A percentile compares a stretch with the other conserved stretches of the same genome.
phyloP scores from a whole-genome alignment of 2,329 filamentous ascomycete genomes.

The Colletotrichum orchidophilum region DNA sequence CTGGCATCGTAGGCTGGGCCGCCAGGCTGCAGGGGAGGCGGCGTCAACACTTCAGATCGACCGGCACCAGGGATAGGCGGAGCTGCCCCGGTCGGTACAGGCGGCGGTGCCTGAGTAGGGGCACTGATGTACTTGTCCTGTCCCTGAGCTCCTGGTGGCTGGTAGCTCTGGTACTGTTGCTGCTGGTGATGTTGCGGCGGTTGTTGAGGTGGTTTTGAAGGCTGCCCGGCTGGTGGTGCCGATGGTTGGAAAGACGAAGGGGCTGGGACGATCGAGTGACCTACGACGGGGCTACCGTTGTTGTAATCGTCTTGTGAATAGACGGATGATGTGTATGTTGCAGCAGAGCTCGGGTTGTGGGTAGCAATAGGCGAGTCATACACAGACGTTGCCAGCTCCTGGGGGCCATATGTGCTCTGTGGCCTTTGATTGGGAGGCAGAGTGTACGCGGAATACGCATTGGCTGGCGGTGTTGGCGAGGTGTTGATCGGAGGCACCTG shows the following conservation, averaged over 20 bases:
- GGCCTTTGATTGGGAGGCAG: constrained; percentile 64
- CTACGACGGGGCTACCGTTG: constrained; percentile 40
- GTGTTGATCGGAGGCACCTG: constrained; percentile 62
- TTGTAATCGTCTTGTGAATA: constrained; percentile 64
- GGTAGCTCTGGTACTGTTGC: constrained; percentile 55
- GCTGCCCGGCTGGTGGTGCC: constrained; percentile 32
- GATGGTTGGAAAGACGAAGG: constrained; percentile 35
- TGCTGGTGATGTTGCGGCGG: constrained; percentile 43
- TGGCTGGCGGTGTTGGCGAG: constrained; percentile 59
- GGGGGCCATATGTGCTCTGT: constrained; percentile 75
- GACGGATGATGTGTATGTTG: constrained; percentile 56
- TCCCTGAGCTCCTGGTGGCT: constrained; percentile 43
- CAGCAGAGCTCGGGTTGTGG: constrained; percentile 55
- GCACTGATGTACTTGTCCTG: constrained; percentile 43
- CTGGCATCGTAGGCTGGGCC: constrained; percentile 59
- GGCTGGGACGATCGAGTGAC: constrained; percentile 42
- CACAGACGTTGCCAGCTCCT: constrained; percentile 80
- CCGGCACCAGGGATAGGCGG: constrained; percentile 49
- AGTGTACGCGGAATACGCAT: constrained; percentile 59
- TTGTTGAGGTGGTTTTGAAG: constrained; percentile 39
- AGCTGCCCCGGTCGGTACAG: constrained; percentile 48
- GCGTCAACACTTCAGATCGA: constrained; percentile 38
- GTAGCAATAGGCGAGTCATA: constrained; percentile 78
- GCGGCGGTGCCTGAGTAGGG: constrained; percentile 40
- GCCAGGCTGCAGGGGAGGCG: constrained; percentile 55